These are phyloP conservation scores for Lunasporangiospora selenospora DNA, from an alignment of 192 early-diverging fungal species.

Conservation along the genomic window DNA sequence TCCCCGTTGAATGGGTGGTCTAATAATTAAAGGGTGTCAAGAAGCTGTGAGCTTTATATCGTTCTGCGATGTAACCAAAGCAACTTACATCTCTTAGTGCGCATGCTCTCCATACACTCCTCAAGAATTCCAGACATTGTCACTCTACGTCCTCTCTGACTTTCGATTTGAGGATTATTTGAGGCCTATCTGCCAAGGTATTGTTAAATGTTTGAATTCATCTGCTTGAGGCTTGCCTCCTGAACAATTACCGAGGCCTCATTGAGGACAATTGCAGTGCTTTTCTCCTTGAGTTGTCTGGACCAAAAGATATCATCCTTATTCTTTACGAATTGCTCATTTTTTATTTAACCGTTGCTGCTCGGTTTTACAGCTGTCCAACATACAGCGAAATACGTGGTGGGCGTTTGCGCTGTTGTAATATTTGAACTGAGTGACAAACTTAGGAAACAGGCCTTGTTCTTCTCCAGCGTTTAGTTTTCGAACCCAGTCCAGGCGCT, in stretches of 20 bases:
- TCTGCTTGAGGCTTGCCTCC: conserved; percentile 17
- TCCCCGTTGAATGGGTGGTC: too few species aligned
- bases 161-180: too few species aligned
- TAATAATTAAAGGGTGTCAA: too few species aligned
- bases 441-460: conserved; percentile 8
- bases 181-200: neutral
- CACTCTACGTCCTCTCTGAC: neutral
- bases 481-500: conserved; percentile 6
- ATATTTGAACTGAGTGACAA: conserved; percentile 8
- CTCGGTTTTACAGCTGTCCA: conserved; percentile 2
- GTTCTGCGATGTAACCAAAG: too few species aligned
- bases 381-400: neutral
- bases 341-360: conserved; percentile 4
- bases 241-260: conserved; percentile 13
- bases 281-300: conserved; percentile 12
- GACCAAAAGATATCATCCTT: conserved; percentile 17
- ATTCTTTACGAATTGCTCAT: conserved; percentile 14
- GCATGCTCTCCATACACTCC: conserved; percentile 7
- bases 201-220: conserved; percentile 5
- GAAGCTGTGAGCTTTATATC: too few species aligned
- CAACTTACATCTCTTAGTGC: too few species aligned
- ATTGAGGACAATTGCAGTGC: conserved; percentile 5
- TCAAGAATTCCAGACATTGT: too few species aligned
- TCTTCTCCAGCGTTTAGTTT: conserved; percentile 5
- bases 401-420: conserved; percentile 16